phyloP scores from a whole-genome alignment of 2,329 filamentous ascomycete genomes.

The Xylaria sp. region DNA sequence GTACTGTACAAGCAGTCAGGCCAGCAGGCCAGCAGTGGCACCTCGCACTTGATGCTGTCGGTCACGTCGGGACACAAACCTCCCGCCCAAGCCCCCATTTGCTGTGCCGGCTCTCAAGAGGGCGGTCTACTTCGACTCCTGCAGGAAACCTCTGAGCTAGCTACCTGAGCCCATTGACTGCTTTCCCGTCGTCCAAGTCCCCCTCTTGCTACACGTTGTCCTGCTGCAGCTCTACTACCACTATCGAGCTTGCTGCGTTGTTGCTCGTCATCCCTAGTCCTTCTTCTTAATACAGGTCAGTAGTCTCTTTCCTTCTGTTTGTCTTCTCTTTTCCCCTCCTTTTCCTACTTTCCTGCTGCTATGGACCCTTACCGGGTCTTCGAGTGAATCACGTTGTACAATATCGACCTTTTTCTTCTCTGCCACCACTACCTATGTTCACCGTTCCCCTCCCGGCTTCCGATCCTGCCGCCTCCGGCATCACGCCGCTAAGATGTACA shows the following conservation, averaged over 20 bases:
- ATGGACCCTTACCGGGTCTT: slow-evolving; percentile 43
- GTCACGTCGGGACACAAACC: slow-evolving; percentile 36
- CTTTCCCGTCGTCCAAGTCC: slow-evolving; percentile 34
- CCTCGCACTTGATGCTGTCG: slow-evolving; percentile 33
- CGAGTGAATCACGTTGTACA: slow-evolving; percentile 39
- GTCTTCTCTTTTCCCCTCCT: slow-evolving; percentile 24
- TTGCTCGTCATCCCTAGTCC: slow-evolving; percentile 32
- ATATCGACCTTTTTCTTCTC: slow-evolving; percentile 34
- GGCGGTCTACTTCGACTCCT: slow-evolving; percentile 37
- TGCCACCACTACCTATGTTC: slow-evolving; percentile 30
- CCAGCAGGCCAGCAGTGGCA: slow-evolving; percentile 1
- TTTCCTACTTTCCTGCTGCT: slow-evolving; percentile 28
- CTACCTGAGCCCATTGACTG: slow-evolving; percentile 37
- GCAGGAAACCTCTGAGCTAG: slow-evolving; percentile 35
- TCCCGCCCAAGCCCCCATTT: slow-evolving; percentile 35
- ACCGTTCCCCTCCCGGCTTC: slow-evolving; percentile 32
- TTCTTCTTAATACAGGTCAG: slow-evolving; percentile 42
- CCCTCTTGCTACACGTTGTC: slow-evolving; percentile 37
- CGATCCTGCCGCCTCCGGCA: slow-evolving; percentile 34
- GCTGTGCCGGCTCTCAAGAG: slow-evolving; percentile 37
- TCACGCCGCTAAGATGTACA: slow-evolving; percentile 54
- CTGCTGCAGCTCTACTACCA: slow-evolving; percentile 37
- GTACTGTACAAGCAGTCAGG: slow-evolving; percentile 24
- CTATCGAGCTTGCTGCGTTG: slow-evolving; percentile 32
- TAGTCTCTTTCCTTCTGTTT: slow-evolving; percentile 32